Percentiles rank a stretch among this genome's conserved stretches.
Evolutionary conservation across 2,329 filamentous ascomycete species (phyloP).

Genomic region (Chlorencoelia australis): DNA sequence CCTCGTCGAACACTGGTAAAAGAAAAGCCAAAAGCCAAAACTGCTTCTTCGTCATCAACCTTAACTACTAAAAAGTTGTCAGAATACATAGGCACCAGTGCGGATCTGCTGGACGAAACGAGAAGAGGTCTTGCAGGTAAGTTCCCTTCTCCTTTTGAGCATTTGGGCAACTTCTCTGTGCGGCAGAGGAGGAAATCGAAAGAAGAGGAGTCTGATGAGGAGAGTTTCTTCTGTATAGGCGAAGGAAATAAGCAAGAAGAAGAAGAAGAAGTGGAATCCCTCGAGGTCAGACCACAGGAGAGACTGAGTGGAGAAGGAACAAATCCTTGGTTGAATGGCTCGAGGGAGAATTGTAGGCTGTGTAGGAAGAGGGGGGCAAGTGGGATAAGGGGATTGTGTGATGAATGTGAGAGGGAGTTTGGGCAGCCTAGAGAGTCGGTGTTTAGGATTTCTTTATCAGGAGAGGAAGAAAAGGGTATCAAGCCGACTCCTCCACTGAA

Average conservation of each 20-base stretch:
- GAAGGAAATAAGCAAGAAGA: not conserved
- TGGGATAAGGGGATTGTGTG: not conserved
- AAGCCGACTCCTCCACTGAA: not conserved
- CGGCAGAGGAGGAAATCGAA: not conserved
- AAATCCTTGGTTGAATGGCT: not conserved
- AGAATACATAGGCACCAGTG: slow-evolving; percentile 1
- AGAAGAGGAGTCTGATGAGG: too few relatives aligned
- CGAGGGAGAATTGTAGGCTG: not conserved
- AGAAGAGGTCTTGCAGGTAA: not conserved
- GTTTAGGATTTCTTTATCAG: not conserved
- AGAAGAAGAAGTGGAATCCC: not conserved
- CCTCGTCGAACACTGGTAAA: too few relatives aligned
- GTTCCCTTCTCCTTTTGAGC: slow-evolving; percentile 2
- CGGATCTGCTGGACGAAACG: not conserved
- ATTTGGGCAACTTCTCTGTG: not conserved
- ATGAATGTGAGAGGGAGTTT: not conserved
- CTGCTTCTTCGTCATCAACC: too few relatives aligned
- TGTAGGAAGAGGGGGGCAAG: not conserved
- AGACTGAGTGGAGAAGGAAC: not conserved
- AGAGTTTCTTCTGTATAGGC: too few relatives aligned
- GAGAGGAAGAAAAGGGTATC: not conserved
- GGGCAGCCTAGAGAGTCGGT: not conserved
- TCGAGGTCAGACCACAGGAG: not conserved
- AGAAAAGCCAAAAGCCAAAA: too few relatives aligned
- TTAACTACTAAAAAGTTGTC: too few relatives aligned